Evolutionary conservation across 1,139 yeast species (phyloP).

Genomic region (Hyphopichia fennica): DNA sequence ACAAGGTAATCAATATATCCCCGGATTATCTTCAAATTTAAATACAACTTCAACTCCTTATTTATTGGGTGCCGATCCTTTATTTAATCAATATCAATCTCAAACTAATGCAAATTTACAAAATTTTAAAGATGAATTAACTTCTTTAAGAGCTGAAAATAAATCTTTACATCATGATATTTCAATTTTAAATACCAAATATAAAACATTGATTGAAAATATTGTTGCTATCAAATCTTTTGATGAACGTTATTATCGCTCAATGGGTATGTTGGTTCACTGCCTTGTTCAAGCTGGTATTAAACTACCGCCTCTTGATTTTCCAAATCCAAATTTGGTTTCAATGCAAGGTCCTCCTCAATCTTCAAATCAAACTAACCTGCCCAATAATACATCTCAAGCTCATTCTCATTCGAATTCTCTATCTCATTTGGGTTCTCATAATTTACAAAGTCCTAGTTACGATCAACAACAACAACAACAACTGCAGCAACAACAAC

Average conservation of each 20-base stretch:
- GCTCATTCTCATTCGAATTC: constrained; percentile 9
- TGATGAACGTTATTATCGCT: constrained; percentile 56
- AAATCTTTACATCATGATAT: constrained; percentile 42
- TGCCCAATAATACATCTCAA: not conserved
- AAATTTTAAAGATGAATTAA: constrained; percentile 44
- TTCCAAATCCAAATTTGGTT: constrained; percentile 42
- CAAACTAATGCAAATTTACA: constrained; percentile 6
- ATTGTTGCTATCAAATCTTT: constrained; percentile 54
- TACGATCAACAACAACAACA: constrained; percentile 3
- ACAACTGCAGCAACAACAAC: constrained; percentile 9
- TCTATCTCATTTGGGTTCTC: constrained; percentile 8
- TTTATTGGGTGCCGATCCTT: constrained; percentile 5
- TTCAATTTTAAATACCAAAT: constrained; percentile 51
- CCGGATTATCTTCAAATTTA: not conserved
- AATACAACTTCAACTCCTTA: constrained; percentile 2
- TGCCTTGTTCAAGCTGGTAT: constrained; percentile 59
- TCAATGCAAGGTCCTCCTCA: constrained; percentile 19
- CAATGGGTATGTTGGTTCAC: constrained; percentile 50
- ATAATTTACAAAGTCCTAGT: constrained; percentile 1
- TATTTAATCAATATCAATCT: constrained; percentile 9
- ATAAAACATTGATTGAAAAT: constrained; percentile 63
- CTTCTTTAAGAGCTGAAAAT: constrained; percentile 42
- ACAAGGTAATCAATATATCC: not conserved
- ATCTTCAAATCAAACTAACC: constrained; percentile 5
- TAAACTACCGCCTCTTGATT: constrained; percentile 62